Base-by-base conservation (phyloP, 352 stramenopile genomes). In the Pilasporangium apinafurcum region DNA sequence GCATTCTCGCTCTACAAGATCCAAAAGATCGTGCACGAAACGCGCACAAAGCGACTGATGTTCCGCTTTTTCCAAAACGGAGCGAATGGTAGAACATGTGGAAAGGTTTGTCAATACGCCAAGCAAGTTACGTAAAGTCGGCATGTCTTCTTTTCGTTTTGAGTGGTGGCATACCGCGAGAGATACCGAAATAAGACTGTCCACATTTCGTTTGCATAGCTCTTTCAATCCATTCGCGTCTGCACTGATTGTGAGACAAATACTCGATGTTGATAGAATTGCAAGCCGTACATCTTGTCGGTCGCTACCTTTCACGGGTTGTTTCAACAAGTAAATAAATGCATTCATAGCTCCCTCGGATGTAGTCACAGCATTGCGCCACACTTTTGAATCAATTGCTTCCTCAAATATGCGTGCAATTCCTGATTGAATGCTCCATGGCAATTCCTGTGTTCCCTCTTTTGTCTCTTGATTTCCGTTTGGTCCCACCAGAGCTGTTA, bases 31-130 rank as follows among this genome's bases (percentile, higher is more conserved):
- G 16, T 20, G 9, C 24, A 13, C 8, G 17, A 53, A 18, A 1
- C 16, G 0, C n/a, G 29, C 42, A 41, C 24, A 3, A 38, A 42
- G 54, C 38, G 4, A 7, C 18, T 29, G 8, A 17, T 12, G 17
- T 31, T 24, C 51, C 45, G 6, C 25, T 40, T 16, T 47, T 25
- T 58, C 65, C 4, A 71, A 34, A 22, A 30, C 44, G n/a, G 28
- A 41, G 18, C 65, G 70, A 18, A 78, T 26, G 0, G 9, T 10
- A 14, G 42, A 35, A 18, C 48, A 45, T 4, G 68, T 86, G 1
- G 75, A 84, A 25, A 90, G 43, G 34, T 90, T 88, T 4, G 62
- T 73, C 24, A 81, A 29, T 10, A 84, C 48, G 0, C 75, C 78
- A 8, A 90, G 63, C 6, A 83, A 4, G 16, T 82, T 76, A 21